Base-by-base conservation (phyloP, 2,329 filamentous ascomycete genomes). In the Pseudogymnoascus sp. region DNA sequence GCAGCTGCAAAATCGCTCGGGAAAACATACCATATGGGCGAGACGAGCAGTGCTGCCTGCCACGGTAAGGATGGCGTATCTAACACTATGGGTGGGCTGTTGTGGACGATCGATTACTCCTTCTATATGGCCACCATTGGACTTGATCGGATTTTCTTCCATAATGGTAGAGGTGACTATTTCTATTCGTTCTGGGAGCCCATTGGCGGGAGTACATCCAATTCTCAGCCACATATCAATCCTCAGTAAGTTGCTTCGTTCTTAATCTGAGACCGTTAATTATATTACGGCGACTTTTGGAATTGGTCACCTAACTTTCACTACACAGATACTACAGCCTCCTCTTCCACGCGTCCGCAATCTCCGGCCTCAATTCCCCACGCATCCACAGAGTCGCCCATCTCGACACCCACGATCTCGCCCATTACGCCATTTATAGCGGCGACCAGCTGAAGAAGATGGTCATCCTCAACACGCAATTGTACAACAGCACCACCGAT, bases 11-110 rank as follows among this genome's bases (percentile, higher is more conserved):
- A 48, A 23, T 48, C 43, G 6, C 5, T 14, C 6, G 43, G 21
- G 11, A 23, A 23, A 6, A 48, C 5, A 23, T 71, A 71, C 45
- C 65, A 69, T 6, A 69, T 73, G 28, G 71, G 71, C 19, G 71
- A 72, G 63, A 73, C 68, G 19, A 71, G 70, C 70, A 77, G 75
- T 13, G 67, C 70, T 45, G 68, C 67, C 6, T 71, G 68, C 36
- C 67, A 67, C 36, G 71, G 71, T 14, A 64, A 65, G 2, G 64
- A 65, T 10, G 71, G 69, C 11, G 67, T 73, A 14, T 69, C 67
- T 19, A 67, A 71, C 41, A 72, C 69, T 4, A 65, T 72, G 16
- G 70, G 68, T 6, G 69, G 70, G 16, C 67, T 69, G 13, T 66
- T 73, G 4, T 73, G 71, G 71, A 64, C 65, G 16, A 60, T 71